Percentiles rank a stretch among this genome's conserved stretches.
These are phyloP conservation scores for Erythrophleum fordii DNA, from an alignment of 306 rosid genomes.

Conservation along the genomic window DNA sequence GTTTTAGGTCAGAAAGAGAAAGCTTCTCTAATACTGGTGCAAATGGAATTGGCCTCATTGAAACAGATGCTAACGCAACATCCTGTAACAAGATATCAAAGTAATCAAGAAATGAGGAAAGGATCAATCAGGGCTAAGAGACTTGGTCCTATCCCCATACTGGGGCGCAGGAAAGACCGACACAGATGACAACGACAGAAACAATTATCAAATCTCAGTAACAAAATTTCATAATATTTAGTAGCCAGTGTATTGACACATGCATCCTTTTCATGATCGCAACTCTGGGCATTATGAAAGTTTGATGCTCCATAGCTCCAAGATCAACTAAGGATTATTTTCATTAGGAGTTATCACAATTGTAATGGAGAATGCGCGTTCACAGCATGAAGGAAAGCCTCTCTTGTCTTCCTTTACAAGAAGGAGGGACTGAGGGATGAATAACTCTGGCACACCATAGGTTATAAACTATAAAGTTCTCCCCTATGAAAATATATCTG, in stretches of 20 bases:
- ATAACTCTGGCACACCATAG: background rate
- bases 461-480: background rate
- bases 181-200: background rate
- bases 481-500: background rate
- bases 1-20: conserved; percentile 65
- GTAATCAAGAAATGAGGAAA: conserved; percentile 5
- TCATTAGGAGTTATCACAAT: background rate
- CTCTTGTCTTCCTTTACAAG: background rate
- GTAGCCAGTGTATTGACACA: background rate
- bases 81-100: conserved; percentile 61
- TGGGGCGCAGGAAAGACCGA: background rate
- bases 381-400: background rate
- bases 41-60: conserved; percentile 91
- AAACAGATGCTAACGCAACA: conserved; percentile 89
- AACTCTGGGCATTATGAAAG: background rate
- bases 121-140: background rate
- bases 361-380: background rate
- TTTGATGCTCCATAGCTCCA: background rate
- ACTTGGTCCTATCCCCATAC: background rate
- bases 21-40: conserved; percentile 89
- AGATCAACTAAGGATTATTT: background rate
- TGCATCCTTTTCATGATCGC: background rate
- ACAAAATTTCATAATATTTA: background rate
- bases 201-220: background rate
- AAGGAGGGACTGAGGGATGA: background rate